These are phyloP conservation scores for Blastomyces parvus DNA, from an alignment of 2,329 filamentous ascomycete species.

Conservation along the genomic window DNA sequence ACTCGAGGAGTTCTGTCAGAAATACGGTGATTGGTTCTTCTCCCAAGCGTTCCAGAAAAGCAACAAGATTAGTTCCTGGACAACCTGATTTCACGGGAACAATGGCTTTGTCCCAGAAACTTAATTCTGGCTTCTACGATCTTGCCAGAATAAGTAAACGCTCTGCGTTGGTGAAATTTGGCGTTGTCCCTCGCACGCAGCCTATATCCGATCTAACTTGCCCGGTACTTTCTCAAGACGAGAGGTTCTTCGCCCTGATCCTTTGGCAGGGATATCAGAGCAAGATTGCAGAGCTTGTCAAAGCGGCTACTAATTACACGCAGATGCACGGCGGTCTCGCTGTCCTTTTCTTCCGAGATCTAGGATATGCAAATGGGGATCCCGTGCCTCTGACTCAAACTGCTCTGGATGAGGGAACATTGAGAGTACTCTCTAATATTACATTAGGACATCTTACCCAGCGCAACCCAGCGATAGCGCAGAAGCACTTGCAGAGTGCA, in stretches of 20 bases:
- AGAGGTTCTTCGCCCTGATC: background rate
- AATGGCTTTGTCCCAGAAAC: background rate
- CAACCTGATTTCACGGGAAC: background rate
- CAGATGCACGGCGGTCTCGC: too few species aligned
- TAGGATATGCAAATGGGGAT: background rate
- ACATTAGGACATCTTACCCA: background rate
- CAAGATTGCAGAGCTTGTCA: background rate
- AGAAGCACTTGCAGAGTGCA: background rate
- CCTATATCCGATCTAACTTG: background rate
- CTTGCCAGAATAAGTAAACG: background rate
- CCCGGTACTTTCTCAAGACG: background rate
- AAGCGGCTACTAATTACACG: background rate
- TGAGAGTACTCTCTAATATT: background rate
- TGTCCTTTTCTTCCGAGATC: background rate
- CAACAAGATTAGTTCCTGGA: background rate
- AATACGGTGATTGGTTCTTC: background rate
- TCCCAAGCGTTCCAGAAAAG: background rate
- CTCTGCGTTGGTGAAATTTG: background rate
- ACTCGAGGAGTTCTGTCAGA: background rate
- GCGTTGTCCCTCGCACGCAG: background rate
- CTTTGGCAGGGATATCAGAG: background rate
- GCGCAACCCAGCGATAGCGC: background rate
- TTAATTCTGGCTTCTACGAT: background rate
- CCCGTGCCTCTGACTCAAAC: background rate
- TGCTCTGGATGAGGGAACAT: background rate